A percentile compares a stretch with the other conserved stretches of the same genome.
Evolutionary conservation across 2,329 filamentous ascomycete species (phyloP).

Genomic region (Alternaria burnsii): DNA sequence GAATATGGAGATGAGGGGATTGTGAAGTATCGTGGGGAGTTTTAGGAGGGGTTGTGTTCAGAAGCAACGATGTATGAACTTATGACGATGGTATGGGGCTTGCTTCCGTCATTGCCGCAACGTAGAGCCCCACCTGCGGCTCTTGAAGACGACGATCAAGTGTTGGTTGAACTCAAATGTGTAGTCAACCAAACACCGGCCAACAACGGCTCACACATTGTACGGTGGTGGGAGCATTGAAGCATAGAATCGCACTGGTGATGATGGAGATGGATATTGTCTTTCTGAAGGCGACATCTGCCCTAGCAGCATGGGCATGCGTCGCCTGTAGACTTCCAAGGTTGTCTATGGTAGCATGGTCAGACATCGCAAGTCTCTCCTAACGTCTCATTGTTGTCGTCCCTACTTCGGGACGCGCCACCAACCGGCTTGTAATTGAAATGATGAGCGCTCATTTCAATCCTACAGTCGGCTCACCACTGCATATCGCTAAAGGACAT

Average conservation of each 20-base stretch:
- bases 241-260: background rate
- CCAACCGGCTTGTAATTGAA: background rate
- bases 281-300: background rate
- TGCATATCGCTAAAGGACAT: slow-evolving; percentile 2
- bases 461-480: slow-evolving; percentile 3
- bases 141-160: background rate
- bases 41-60: background rate
- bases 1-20: background rate
- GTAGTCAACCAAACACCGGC: background rate
- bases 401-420: background rate
- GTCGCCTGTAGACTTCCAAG: background rate
- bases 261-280: background rate
- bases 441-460: slow-evolving; percentile 4
- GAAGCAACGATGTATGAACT: background rate
- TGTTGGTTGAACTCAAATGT: background rate
- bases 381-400: background rate
- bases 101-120: slow-evolving; percentile 8
- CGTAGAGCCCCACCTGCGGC: slow-evolving; percentile 13
- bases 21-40: background rate
- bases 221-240: background rate
- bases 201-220: background rate
- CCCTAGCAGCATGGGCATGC: background rate
- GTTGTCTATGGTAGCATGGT: background rate
- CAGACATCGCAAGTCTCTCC: background rate
- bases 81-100: slow-evolving; percentile 13